Conservation (phyloP, 257 asterid genomes). For the Lantana camara region DNA sequence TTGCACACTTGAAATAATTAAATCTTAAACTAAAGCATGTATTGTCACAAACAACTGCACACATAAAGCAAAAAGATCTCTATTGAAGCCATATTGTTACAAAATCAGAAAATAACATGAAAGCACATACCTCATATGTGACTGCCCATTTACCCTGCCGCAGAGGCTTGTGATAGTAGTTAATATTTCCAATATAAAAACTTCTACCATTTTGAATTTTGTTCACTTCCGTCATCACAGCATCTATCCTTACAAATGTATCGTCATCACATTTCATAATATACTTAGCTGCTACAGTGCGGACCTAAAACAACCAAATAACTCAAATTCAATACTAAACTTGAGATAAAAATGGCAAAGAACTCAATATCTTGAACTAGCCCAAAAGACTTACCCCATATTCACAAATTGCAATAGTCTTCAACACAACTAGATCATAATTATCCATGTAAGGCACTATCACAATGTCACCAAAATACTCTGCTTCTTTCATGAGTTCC, state of each 20-base stretch:
- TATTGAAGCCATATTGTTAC: background rate
- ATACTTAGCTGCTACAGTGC: slow-evolving; percentile 64
- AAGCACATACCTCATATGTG: slow-evolving; percentile 78
- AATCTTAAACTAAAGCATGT: no score
- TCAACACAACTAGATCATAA: slow-evolving; percentile 91
- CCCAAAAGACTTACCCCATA: slow-evolving; percentile 74
- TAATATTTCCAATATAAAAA: slow-evolving; percentile 87
- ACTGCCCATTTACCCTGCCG: slow-evolving; percentile 99
- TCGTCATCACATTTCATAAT: slow-evolving; percentile 98
- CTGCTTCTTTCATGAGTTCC: slow-evolving; percentile 91
- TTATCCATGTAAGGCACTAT: slow-evolving; percentile 94
- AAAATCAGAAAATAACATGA: slow-evolving; percentile 8
- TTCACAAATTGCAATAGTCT: slow-evolving; percentile 92
- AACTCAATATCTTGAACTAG: slow-evolving; percentile 25
- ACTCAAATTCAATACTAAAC: slow-evolving; percentile 13
- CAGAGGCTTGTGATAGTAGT: slow-evolving; percentile 88
- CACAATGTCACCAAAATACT: slow-evolving; percentile 87
- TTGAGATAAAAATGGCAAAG: background rate
- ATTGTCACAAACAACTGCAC: slow-evolving; percentile 8
- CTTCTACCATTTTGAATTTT: slow-evolving; percentile 55
- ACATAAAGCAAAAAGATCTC: background rate
- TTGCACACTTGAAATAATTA: slow-evolving; percentile 6
- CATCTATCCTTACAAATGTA: slow-evolving; percentile 92
- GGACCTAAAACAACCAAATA: slow-evolving; percentile 55
- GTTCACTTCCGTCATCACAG: slow-evolving; percentile 70